Base-by-base conservation (phyloP, 441 rosid species). In the Pelargonium fulgidum region DNA sequence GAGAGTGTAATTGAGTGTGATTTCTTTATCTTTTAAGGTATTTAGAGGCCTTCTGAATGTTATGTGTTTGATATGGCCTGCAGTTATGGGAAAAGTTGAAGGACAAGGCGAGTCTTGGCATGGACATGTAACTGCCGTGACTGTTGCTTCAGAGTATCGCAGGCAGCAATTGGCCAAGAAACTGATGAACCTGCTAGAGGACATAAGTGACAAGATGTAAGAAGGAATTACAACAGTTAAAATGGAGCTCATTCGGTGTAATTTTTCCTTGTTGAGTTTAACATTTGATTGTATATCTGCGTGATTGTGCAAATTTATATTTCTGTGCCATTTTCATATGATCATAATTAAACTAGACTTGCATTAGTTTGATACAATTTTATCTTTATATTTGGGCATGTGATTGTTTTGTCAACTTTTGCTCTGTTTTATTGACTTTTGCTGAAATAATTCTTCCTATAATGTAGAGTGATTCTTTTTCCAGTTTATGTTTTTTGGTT, bases 91-190 rank as follows among this genome's bases (percentile, higher is more conserved):
- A 62, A 86, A 88, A 71, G 88, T 85, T 68, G 89, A 86, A 83
- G 93, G 93, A 62, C 91, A 88, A 11, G 91, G 91, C 66, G 91
- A 88, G 70, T 88, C 89, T 59, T 85, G 91, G 91, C 91, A 88
- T 65, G 91, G 93, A 61, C 93, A 85, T 77, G 96, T 91, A 14
- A 93, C 94, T 17, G 98, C 97, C 4, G 96, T 89, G 20, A 91
- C 99, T 13, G 96, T 91, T 41, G 85, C 96, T 19, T 81, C 91
- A 29, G 93, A 94, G 22, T 94, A 89, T 72, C 86, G 97, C 59
- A 82, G 98, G 84, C 97, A 89, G 82, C 96, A 89, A 71, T 85
- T 94, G 48, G 97, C 97, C 14, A 90, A 89, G 83, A 92, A 89
- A 77, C 86, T 90, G 62, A 90, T 92, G 98, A 89, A 94, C 81